These are phyloP conservation scores for Mycosphaerella sp. DNA, from an alignment of 2,329 filamentous ascomycete species.

Conservation along the genomic window DNA sequence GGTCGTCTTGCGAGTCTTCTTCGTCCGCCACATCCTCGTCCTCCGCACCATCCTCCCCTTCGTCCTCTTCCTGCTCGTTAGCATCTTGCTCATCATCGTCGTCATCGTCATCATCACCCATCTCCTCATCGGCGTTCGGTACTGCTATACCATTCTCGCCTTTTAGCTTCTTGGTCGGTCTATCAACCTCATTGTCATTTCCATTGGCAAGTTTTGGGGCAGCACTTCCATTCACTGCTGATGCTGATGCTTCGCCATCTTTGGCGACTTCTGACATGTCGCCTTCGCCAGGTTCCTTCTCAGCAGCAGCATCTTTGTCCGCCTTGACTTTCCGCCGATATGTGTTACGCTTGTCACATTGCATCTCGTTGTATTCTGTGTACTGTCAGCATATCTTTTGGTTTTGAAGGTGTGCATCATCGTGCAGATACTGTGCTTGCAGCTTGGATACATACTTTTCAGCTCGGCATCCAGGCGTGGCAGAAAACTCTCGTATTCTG, in stretches of 20 bases:
- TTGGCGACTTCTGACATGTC: constrained; percentile 11
- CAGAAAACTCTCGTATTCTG: constrained; percentile 68
- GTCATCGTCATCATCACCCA: constrained; percentile 40
- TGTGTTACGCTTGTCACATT: constrained; percentile 66
- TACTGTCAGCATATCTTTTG: constrained; percentile 10
- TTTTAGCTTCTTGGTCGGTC: constrained; percentile 48
- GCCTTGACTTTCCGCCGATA: constrained; percentile 65
- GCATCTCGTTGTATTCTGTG: constrained; percentile 64
- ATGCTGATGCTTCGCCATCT: constrained; percentile 12
- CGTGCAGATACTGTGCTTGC: neutral
- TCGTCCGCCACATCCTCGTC: constrained; percentile 48
- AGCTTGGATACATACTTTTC: constrained; percentile 51
- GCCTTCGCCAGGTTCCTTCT: constrained; percentile 13
- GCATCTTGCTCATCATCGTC: neutral
- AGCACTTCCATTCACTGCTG: constrained; percentile 13
- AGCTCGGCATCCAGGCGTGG: constrained; percentile 68
- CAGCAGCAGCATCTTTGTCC: constrained; percentile 45
- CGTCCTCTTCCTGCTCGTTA: constrained; percentile 18
- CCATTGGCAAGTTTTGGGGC: constrained; percentile 28
- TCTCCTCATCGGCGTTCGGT: constrained; percentile 42
- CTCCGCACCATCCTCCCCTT: constrained; percentile 32
- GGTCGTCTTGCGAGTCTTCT: constrained; percentile 44
- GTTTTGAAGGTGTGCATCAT: neutral
- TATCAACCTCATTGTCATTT: constrained; percentile 34
- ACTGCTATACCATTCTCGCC: constrained; percentile 37